phyloP scores from a whole-genome alignment of 2,329 filamentous ascomycete genomes.

The Cadophora sp. region DNA sequence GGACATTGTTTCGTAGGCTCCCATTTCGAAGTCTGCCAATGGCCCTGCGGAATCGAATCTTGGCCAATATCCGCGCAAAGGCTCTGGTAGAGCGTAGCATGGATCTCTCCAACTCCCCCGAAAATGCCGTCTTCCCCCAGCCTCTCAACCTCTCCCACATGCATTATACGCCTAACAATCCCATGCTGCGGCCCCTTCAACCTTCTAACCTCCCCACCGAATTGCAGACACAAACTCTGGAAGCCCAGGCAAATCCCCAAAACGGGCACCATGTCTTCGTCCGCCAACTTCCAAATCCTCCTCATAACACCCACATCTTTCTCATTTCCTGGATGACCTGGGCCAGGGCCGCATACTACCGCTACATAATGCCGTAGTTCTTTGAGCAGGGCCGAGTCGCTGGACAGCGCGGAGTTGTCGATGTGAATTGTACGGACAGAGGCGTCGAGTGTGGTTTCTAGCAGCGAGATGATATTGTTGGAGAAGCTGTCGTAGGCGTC shows the following conservation, averaged over 20 bases:
- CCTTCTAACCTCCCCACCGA: slow-evolving; percentile 61
- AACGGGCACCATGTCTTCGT: slow-evolving; percentile 71
- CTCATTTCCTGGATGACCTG: slow-evolving; percentile 75
- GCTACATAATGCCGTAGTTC: slow-evolving; percentile 74
- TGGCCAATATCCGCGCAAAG: slow-evolving; percentile 47
- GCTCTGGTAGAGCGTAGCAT: slow-evolving; percentile 52
- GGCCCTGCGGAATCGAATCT: slow-evolving; percentile 28
- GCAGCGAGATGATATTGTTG: slow-evolving; percentile 88
- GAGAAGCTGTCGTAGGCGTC: slow-evolving; percentile 98
- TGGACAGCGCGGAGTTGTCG: slow-evolving; percentile 61
- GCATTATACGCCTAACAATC: slow-evolving; percentile 62
- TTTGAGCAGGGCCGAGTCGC: slow-evolving; percentile 54
- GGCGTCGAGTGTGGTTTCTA: slow-evolving; percentile 72
- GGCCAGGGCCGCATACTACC: slow-evolving; percentile 88
- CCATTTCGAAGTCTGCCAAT: slow-evolving; percentile 41
- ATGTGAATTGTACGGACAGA: slow-evolving; percentile 77
- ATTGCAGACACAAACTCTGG: slow-evolving; percentile 67
- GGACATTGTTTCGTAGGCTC: slow-evolving; percentile 31
- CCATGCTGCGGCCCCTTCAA: slow-evolving; percentile 66
- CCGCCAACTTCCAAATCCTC: slow-evolving; percentile 72
- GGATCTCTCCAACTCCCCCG: slow-evolving; percentile 40
- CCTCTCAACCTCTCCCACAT: slow-evolving; percentile 47
- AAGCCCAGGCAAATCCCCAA: slow-evolving; percentile 80
- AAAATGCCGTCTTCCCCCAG: slow-evolving; percentile 37
- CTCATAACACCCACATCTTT: slow-evolving; percentile 85